Conservation (phyloP, 306 rosid genomes). For the Canavalia ensiformis region DNA sequence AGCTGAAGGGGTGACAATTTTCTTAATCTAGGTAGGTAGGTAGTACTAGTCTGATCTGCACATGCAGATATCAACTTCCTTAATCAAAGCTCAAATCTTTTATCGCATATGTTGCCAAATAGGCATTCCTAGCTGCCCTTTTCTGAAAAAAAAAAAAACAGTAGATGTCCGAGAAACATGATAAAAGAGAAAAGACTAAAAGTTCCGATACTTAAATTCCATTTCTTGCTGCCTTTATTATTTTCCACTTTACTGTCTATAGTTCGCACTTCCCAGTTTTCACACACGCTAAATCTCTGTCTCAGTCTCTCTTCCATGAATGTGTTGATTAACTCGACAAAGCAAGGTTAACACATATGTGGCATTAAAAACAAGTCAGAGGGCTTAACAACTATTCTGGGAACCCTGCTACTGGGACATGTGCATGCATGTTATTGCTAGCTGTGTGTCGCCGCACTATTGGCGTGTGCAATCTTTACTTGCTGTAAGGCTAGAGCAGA, state of each 20-base stretch:
- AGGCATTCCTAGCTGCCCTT: slow-evolving; percentile 21
- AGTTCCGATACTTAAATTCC: slow-evolving; percentile 29
- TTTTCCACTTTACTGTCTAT: slow-evolving; percentile 31
- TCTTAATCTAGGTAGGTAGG: slow-evolving; percentile 27
- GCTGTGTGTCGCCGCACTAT: slow-evolving; percentile 39
- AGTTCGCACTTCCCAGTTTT: background rate
- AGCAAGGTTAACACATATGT: slow-evolving; percentile 1
- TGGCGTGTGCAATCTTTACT: slow-evolving; percentile 44
- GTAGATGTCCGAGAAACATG: slow-evolving; percentile 40
- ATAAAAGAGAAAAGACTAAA: slow-evolving; percentile 16
- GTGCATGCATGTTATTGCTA: slow-evolving; percentile 33
- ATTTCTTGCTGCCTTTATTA: background rate
- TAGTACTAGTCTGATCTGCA: slow-evolving; percentile 25
- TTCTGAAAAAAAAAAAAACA: slow-evolving; percentile 9
- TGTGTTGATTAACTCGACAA: slow-evolving; percentile 22
- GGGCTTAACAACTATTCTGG: slow-evolving; percentile 36
- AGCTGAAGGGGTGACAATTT: too few species aligned
- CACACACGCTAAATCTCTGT: background rate
- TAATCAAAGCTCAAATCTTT: slow-evolving; percentile 43
- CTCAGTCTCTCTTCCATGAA: slow-evolving; percentile 10
- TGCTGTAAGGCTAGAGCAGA: slow-evolving; percentile 32
- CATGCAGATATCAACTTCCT: slow-evolving; percentile 25
- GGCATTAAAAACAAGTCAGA: slow-evolving; percentile 36
- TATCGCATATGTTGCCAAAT: background rate
- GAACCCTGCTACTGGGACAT: slow-evolving; percentile 15